Conservation (phyloP, 2,329 filamentous ascomycete species). For the Fusarium sp. region DNA sequence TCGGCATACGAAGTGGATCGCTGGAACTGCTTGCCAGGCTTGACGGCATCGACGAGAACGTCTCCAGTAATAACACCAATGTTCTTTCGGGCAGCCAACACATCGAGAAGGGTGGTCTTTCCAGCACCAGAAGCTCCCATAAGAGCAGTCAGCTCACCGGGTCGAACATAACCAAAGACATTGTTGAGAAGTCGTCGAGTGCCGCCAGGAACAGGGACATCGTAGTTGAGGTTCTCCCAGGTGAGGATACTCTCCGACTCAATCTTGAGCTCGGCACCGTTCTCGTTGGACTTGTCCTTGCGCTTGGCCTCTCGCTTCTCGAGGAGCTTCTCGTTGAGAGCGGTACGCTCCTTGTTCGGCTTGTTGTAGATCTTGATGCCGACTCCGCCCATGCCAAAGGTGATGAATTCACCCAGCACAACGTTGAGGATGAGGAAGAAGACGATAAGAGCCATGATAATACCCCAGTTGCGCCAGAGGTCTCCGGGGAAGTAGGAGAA, state of each 20-base stretch:
- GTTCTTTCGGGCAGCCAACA: constrained; percentile 72
- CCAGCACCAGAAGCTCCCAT: constrained; percentile 90
- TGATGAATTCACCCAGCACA: constrained; percentile 81
- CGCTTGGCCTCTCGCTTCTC: constrained; percentile 70
- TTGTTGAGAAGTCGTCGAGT: constrained; percentile 67
- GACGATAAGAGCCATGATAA: constrained; percentile 80
- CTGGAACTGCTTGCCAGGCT: constrained; percentile 71
- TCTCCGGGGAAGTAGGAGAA: constrained; percentile 76
- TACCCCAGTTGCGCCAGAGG: constrained; percentile 87
- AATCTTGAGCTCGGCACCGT: constrained; percentile 65
- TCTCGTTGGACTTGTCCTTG: constrained; percentile 58
- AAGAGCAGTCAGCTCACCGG: constrained; percentile 80
- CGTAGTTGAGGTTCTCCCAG: constrained; percentile 88
- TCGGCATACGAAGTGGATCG: constrained; percentile 72
- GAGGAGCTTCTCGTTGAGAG: constrained; percentile 72
- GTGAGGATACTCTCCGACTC: constrained; percentile 78
- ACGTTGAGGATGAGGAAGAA: constrained; percentile 83
- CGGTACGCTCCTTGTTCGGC: constrained; percentile 74
- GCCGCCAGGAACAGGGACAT: constrained; percentile 70
- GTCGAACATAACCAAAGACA: constrained; percentile 77
- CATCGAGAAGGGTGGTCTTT: constrained; percentile 87
- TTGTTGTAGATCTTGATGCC: constrained; percentile 81
- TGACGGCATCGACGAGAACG: constrained; percentile 67
- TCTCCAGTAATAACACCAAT: constrained; percentile 70
- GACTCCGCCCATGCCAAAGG: constrained; percentile 84